Percentiles rank a stretch among this genome's conserved stretches.
phyloP scores from a whole-genome alignment of 2,329 filamentous ascomycete genomes.

The Cylindrodendrum hubeiense region DNA sequence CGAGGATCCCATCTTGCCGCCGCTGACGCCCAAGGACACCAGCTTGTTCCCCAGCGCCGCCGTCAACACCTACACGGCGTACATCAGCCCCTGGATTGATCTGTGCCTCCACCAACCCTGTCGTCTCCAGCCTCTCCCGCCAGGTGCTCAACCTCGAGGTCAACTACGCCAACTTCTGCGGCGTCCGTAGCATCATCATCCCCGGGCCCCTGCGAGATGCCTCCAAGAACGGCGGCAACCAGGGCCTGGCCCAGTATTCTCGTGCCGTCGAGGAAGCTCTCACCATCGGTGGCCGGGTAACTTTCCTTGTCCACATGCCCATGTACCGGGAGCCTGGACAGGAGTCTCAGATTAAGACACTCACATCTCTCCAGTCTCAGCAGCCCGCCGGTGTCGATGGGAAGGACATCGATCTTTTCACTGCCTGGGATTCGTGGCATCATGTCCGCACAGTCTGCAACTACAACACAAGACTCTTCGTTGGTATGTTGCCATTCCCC shows the following conservation, averaged over 20 bases:
- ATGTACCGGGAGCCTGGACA: constrained; percentile 81
- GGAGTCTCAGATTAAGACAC: constrained; percentile 64
- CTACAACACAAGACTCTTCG: constrained; percentile 83
- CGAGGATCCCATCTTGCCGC: constrained; percentile 70
- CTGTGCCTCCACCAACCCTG: constrained; percentile 82
- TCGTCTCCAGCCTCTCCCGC: constrained; percentile 87
- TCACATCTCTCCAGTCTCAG: constrained; percentile 59
- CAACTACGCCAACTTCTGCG: constrained; percentile 95
- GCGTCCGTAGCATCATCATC: constrained; percentile 84
- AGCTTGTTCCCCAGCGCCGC: constrained; percentile 75
- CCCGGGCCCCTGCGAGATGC: constrained; percentile 79
- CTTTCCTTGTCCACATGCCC: constrained; percentile 83
- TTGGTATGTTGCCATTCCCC: constrained; percentile 73
- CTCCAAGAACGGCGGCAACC: constrained; percentile 61
- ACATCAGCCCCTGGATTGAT: constrained; percentile 94
- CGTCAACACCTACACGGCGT: constrained; percentile 80
- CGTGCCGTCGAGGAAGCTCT: constrained; percentile 87
- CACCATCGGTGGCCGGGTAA: constrained; percentile 79
- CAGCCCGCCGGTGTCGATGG: constrained; percentile 45
- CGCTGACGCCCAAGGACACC: constrained; percentile 85
- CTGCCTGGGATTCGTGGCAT: constrained; percentile 95
- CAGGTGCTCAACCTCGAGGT: constrained; percentile 93
- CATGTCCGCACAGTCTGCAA: constrained; percentile 85
- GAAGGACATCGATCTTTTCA: constrained; percentile 76
- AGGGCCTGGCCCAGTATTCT: constrained; percentile 80